Base-by-base conservation (phyloP, 2,329 filamentous ascomycete species). In the Fonsecaea monophora region DNA sequence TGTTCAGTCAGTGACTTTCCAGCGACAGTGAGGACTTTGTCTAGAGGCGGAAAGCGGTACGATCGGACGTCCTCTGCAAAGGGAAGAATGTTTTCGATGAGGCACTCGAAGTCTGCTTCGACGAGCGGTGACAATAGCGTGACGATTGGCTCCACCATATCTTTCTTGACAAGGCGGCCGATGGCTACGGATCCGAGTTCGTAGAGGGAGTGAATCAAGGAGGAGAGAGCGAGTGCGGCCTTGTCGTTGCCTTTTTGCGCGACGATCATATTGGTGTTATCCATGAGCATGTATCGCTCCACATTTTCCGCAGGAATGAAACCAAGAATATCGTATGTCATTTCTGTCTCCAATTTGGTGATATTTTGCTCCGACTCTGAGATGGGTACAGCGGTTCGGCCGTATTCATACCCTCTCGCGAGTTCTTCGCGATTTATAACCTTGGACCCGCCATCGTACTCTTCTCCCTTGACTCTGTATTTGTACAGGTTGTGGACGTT, bases 331-430 rank as follows among this genome's bases (percentile, higher is more conserved):
- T 92, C 89, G 65, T 98, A 88, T 7, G 86, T 85, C 66, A 90
- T 89, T 9, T 81, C 78, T 0, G 92, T 95, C 73, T 96, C 90
- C 38, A 97, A 84, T 70, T 91, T 93, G n/a, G 92, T 96, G 65
- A 97, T 88, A 72, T 94, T 92, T 76, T 90, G 86, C 73, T 99
- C 94, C 0, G 90, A 90, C 72, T 94, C 89, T 71, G 88, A 92
- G 72, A 99, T 97, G 71, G 91, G 89, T 1, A 99, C 94, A 2
- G 92, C 92, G 0, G 94, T 97, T 64, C 93, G 87, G 54, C 95
- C 95, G 76, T 99, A 99, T 74, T 92, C 89, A 74, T 94, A 99
- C 0, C 95, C 95, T 77, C 93, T 96, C n/a, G 92, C 92, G 42
- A 99, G 84, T 15, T 92, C 87, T 13, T 96, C 93, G 65, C 88